phyloP scores from a whole-genome alignment of 2,329 filamentous ascomycete species.

The Calonectria pauciramosa region DNA sequence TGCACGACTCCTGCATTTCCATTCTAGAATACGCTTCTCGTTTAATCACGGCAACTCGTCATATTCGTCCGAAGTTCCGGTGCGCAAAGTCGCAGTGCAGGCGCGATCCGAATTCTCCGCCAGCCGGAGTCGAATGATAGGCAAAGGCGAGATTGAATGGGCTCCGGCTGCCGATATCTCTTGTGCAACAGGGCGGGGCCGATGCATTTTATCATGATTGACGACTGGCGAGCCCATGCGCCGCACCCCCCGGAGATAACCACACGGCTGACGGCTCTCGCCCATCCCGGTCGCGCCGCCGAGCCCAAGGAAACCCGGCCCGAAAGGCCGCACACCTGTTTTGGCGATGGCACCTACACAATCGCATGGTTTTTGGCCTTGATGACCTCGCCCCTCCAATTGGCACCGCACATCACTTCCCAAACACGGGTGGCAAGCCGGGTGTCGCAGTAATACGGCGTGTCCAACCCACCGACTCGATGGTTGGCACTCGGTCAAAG shows the following conservation, averaged over 20 bases:
- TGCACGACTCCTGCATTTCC: background rate
- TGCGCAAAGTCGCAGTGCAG: slow-evolving; percentile 7
- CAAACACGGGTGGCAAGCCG: background rate
- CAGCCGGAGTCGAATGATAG: slow-evolving; percentile 8
- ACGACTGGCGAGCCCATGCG: background rate
- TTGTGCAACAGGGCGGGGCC: slow-evolving; percentile 14
- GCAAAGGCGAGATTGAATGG: background rate
- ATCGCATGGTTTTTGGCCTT: slow-evolving; percentile 1
- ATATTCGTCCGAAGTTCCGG: background rate
- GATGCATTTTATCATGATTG: slow-evolving; percentile 22
- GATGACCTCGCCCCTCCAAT: background rate
- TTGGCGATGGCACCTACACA: slow-evolving; percentile 13
- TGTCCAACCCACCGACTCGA: background rate
- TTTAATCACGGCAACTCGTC: background rate
- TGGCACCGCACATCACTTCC: background rate
- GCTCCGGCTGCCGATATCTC: slow-evolving; percentile 22
- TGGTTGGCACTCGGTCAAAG: background rate
- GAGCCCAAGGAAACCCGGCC: slow-evolving; percentile 38
- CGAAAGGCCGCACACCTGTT: slow-evolving; percentile 38
- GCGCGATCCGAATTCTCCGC: slow-evolving; percentile 4
- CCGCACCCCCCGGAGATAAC: slow-evolving; percentile 6
- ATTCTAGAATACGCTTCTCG: background rate
- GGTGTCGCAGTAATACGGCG: background rate
- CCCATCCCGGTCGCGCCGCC: slow-evolving; percentile 36
- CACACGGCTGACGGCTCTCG: slow-evolving; percentile 35